phyloP scores from a whole-genome alignment of 2,329 filamentous ascomycete genomes.

The Pseudocercospora musae region DNA sequence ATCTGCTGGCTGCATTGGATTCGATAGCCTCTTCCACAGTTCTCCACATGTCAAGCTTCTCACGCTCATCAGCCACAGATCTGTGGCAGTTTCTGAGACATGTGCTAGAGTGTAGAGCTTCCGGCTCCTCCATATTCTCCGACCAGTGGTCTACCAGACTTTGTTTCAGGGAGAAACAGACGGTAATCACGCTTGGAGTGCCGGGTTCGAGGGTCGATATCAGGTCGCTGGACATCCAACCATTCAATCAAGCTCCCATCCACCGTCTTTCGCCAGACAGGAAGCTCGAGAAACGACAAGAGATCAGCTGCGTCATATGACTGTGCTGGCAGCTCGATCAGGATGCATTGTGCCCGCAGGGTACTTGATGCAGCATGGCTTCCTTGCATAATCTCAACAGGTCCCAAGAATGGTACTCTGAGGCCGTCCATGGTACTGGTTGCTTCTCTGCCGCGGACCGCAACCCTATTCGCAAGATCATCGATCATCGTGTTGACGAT shows the following conservation, averaged over 20 bases:
- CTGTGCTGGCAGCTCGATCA: conserved; percentile 3
- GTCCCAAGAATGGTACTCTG: neutral
- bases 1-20: conserved; percentile 8
- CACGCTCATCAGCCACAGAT: neutral
- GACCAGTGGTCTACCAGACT: neutral
- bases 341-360: neutral
- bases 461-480: conserved; percentile 2
- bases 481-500: neutral
- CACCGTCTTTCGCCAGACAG: neutral
- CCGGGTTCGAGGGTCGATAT: neutral
- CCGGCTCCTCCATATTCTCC: conserved; percentile 5
- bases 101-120: neutral
- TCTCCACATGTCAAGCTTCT: neutral
- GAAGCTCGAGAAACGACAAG: neutral
- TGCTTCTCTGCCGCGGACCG: conserved; percentile 3
- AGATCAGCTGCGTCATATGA: conserved; percentile 14
- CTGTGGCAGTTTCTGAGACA: conserved; percentile 2
- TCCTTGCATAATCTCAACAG: conserved; percentile 1
- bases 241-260: neutral
- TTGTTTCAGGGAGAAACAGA: conserved; percentile 1
- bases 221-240: neutral
- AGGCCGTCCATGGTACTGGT: neutral
- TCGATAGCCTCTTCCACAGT: conserved; percentile 6
- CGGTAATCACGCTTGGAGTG: conserved; percentile 5
- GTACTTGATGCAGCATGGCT: neutral